Evolutionary conservation across 2,329 filamentous ascomycete species (phyloP).

Genomic region (Penicillium occitanis): DNA sequence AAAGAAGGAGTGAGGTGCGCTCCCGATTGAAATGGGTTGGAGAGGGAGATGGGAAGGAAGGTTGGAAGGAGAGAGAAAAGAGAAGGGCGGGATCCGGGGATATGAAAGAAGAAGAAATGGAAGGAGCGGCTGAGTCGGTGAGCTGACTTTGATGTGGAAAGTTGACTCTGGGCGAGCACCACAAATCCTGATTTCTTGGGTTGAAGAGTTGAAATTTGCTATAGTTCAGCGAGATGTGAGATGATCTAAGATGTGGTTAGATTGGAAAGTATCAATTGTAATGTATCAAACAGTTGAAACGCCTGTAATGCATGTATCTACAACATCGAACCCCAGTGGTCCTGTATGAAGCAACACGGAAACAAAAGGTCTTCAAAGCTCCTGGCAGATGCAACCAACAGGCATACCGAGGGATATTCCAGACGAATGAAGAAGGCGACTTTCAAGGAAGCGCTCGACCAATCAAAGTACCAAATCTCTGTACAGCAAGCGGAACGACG

Average conservation of each 20-base stretch:
- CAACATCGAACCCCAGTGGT: conserved; percentile 20
- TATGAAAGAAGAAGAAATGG: not conserved
- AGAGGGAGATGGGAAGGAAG: conserved; percentile 21
- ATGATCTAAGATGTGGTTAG: not conserved
- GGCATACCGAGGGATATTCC: conserved; percentile 12
- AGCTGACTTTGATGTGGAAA: not conserved
- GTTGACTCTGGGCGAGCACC: not conserved
- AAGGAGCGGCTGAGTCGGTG: not conserved
- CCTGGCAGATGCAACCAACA: conserved; percentile 19
- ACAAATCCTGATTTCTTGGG: not conserved
- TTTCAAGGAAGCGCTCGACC: conserved; percentile 10
- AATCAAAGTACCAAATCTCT: conserved; percentile 14
- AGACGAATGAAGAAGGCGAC: conserved; percentile 8
- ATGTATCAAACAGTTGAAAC: conserved; percentile 20
- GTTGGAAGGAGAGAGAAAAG: not conserved
- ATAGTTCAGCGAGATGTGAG: not conserved
- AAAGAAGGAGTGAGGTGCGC: not conserved
- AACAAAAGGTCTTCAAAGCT: conserved; percentile 20
- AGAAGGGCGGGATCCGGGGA: not conserved
- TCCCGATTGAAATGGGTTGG: not conserved
- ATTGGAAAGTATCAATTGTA: conserved; percentile 13
- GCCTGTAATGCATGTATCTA: conserved; percentile 24
- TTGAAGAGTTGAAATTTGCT: not conserved
- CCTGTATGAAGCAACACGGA: conserved; percentile 21
- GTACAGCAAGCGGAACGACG: conserved; percentile 11